A percentile compares a stretch with the other conserved stretches of the same genome.
Conservation (phyloP, 164 flowering plant genomes). For the Sedum album region DNA sequence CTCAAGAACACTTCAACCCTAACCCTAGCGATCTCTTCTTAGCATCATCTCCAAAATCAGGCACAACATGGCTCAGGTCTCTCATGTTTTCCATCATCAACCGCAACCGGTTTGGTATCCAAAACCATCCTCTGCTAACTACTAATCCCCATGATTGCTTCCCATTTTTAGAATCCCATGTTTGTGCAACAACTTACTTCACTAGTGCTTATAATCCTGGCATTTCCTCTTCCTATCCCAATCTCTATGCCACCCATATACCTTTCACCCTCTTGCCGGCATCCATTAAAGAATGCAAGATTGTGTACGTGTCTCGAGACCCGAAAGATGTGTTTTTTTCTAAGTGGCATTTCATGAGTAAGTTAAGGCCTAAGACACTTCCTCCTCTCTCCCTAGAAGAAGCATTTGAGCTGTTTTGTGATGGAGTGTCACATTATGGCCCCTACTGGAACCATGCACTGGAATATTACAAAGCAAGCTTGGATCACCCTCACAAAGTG, state of each 20-base stretch:
- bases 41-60: slow-evolving; percentile 9
- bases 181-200: not conserved
- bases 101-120: not conserved
- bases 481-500: slow-evolving; percentile 12
- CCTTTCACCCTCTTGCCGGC: slow-evolving; percentile 12
- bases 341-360: slow-evolving; percentile 14
- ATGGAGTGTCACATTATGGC: slow-evolving; percentile 14
- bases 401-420: slow-evolving; percentile 20
- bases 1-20: slow-evolving; percentile 10
- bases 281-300: slow-evolving; percentile 8
- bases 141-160: slow-evolving; percentile 16
- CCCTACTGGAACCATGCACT: slow-evolving; percentile 20
- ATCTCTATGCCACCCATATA: slow-evolving; percentile 15
- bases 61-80: slow-evolving; percentile 17
- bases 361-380: not conserved
- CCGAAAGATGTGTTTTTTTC: slow-evolving; percentile 22
- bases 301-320: slow-evolving; percentile 15
- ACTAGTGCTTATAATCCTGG: not conserved
- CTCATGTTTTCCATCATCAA: slow-evolving; percentile 10
- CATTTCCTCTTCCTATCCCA: not conserved
- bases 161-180: slow-evolving; percentile 12
- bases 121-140: slow-evolving; percentile 13
- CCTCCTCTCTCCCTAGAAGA: slow-evolving; percentile 8
- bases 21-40: slow-evolving; percentile 3
- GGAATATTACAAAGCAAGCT: slow-evolving; percentile 17